Percentiles rank a stretch among this genome's conserved stretches.
These are phyloP conservation scores for Pseudomonodictys pantanalensis DNA, from an alignment of 495 filamentous ascomycete species.

Conservation along the genomic window DNA sequence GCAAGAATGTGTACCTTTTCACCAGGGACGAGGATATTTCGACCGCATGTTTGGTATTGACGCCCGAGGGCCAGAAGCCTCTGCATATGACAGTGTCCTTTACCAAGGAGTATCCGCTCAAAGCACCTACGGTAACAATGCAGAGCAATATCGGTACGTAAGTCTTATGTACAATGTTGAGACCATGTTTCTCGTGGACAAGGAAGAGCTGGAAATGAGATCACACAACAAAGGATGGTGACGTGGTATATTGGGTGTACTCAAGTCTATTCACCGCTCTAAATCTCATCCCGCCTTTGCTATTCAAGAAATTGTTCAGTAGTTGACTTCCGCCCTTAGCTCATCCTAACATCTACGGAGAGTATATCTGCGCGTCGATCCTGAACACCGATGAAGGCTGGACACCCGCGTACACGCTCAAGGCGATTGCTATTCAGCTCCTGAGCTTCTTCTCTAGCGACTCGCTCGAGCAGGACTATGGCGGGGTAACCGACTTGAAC, in stretches of 20 bases:
- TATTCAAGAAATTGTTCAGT: no score
- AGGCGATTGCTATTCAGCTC: slow-evolving; percentile 51
- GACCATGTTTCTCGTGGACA: no score
- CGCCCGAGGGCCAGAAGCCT: slow-evolving; percentile 33
- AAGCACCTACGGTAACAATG: slow-evolving; percentile 46
- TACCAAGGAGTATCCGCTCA: slow-evolving; percentile 50
- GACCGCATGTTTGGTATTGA: slow-evolving; percentile 44
- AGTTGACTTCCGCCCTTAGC: no score
- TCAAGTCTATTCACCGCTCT: no score
- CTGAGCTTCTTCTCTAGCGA: slow-evolving; percentile 61
- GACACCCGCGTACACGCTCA: slow-evolving; percentile 52
- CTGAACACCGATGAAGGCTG: slow-evolving; percentile 45
- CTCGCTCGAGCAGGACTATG: slow-evolving; percentile 44
- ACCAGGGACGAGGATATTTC: slow-evolving; percentile 40
- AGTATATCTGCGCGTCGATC: slow-evolving; percentile 52
- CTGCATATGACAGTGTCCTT: slow-evolving; percentile 44
- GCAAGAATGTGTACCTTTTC: slow-evolving; percentile 47
- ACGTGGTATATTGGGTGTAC: no score
- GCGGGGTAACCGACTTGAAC: slow-evolving; percentile 7
- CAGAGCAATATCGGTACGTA: slow-evolving; percentile 50
- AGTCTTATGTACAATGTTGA: no score
- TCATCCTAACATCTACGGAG: slow-evolving; percentile 53
- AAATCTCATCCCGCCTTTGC: no score
- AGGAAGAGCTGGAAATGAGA: no score
- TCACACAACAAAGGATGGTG: no score